phyloP scores from a whole-genome alignment of 179 eudicot species.

The Nepenthes alata region DNA sequence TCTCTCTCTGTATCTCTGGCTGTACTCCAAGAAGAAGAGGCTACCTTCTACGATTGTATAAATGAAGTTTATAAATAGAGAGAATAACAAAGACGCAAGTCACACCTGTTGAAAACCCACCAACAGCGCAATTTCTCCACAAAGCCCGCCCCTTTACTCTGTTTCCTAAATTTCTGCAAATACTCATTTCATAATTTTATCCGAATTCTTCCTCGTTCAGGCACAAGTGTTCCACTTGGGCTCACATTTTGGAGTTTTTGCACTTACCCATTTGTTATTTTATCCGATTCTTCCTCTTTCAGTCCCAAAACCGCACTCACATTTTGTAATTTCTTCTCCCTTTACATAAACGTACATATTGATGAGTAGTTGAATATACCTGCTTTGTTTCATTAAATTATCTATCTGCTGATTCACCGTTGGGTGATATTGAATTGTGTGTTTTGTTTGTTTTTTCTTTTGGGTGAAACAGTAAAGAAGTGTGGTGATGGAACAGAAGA shows the following conservation, averaged over 20 bases:
- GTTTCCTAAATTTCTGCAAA: not conserved
- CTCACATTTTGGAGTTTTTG: not conserved
- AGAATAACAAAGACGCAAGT: no score
- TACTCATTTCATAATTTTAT: not conserved
- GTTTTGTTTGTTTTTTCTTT: not conserved
- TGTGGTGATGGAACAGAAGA: constrained; percentile 29
- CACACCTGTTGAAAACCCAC: not conserved
- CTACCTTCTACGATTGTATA: no score
- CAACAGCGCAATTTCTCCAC: not conserved
- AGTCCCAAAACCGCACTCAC: not conserved
- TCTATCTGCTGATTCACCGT: not conserved
- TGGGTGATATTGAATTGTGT: not conserved
- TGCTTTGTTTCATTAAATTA: not conserved
- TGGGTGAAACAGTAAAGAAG: not conserved
- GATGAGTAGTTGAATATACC: no score
- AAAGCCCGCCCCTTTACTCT: not conserved
- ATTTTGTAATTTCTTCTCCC: not conserved
- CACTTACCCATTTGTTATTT: not conserved
- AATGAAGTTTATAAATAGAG: constrained; percentile 5
- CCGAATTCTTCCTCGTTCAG: not conserved
- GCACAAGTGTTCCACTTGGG: not conserved
- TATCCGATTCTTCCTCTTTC: not conserved
- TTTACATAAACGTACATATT: no score
- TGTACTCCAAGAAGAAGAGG: no score
- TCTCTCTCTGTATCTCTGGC: no score